Base-by-base conservation (phyloP, 495 filamentous ascomycete species). In the Pyrenula massariospora region DNA sequence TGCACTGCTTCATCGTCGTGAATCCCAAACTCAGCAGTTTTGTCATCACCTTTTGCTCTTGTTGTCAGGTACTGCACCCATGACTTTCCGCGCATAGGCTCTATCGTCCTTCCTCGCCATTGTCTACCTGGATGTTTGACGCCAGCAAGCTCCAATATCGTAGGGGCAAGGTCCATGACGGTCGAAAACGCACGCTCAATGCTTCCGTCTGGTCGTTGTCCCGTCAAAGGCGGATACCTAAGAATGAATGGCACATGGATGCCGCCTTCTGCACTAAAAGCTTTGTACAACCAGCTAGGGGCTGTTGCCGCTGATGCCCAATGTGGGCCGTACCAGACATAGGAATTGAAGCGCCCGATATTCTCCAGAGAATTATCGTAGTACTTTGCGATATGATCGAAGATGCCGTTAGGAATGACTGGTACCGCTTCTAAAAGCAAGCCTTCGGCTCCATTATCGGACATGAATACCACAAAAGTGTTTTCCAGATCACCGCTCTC, bases 261-360 rank as follows among this genome's bases (percentile, higher is more conserved):
- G 51, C 80, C 81, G 21, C 82, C 81, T 58, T 86, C 78, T 12
- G 81, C 82, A 11, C 80, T 83, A 66, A 75, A 83, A 25, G 79
- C 77, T 58, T 84, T 84, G 66, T 79, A 82, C 3, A 81, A 69
- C 31, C 82, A 70, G n/a, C 73, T 78, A 3, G 84, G 80, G 10
- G 84, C 80, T 15, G 82, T 86, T 19, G 81, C 76, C 25, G 82
- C 84, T 59, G 81, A 76, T 11, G 81, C 81, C 81, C 83, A 83
- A 54, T 78, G 77, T 12, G 80, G 80, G 3, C 82, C 81, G 57
- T 85, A 84, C 81, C 82, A 84, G 61, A 84, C 78, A 65, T 84
- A 85, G 0, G 73, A 78, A 66, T 84, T 77, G 49, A 70, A 72
- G 58, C 77, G 76, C 15, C 81, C 82, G 23, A 85, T 73, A 56